These are phyloP conservation scores for Mycena vitilis DNA, from an alignment of 768 basidiomycete species.

Conservation along the genomic window DNA sequence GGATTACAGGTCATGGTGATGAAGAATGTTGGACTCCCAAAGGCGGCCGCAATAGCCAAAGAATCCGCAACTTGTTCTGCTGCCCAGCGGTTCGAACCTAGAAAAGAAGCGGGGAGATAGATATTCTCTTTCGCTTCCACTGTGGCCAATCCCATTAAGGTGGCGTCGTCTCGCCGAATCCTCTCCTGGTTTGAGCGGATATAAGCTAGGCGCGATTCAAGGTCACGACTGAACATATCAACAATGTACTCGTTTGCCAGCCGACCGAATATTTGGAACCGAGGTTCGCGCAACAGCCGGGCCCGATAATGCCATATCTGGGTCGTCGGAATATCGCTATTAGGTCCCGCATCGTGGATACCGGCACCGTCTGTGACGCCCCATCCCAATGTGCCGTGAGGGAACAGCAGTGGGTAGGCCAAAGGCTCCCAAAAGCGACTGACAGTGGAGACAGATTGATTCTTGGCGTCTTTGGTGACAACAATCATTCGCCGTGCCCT, in stretches of 20 bases:
- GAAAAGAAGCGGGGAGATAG: slow-evolving; percentile 24
- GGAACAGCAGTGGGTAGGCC: slow-evolving; percentile 51
- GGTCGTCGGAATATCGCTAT: slow-evolving; percentile 19
- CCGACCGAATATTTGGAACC: background rate
- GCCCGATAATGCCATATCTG: background rate
- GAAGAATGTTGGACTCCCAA: slow-evolving; percentile 19
- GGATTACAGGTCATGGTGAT: slow-evolving; percentile 56
- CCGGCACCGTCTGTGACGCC: slow-evolving; percentile 28
- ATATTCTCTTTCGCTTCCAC: slow-evolving; percentile 44
- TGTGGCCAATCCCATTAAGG: slow-evolving; percentile 42
- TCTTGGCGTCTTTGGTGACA: background rate
- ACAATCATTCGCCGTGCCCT: background rate
- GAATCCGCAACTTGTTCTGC: slow-evolving; percentile 53
- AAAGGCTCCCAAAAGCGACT: slow-evolving; percentile 50
- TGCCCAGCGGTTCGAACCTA: slow-evolving; percentile 50
- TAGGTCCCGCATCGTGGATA: background rate
- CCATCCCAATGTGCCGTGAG: slow-evolving; percentile 50
- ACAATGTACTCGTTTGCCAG: background rate
- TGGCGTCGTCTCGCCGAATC: slow-evolving; percentile 25
- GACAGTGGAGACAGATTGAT: background rate
- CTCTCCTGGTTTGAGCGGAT: too few species aligned
- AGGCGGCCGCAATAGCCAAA: slow-evolving; percentile 45
- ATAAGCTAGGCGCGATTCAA: too few species aligned
- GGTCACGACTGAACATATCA: too few species aligned
- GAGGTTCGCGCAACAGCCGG: background rate